A percentile compares a stretch with the other conserved stretches of the same genome.
Evolutionary conservation across 306 rosid species (phyloP).

Genomic region (Dryas octopetala): DNA sequence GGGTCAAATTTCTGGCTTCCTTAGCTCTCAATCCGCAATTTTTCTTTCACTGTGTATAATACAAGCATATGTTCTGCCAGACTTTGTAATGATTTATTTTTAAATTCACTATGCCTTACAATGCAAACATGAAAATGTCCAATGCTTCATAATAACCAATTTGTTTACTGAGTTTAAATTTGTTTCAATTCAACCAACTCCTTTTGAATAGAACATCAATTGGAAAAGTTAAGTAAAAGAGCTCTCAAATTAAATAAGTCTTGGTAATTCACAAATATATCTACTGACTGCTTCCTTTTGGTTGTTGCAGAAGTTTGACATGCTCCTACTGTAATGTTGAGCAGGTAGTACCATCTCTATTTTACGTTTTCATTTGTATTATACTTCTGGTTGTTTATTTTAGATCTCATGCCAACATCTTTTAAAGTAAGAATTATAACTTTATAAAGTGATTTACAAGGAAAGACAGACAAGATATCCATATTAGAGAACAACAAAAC

Average conservation of each 20-base stretch:
- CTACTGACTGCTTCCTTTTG: slow-evolving; percentile 31
- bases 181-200: background rate
- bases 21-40: background rate
- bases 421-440: background rate
- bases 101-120: background rate
- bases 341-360: slow-evolving; percentile 57
- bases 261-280: background rate
- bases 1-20: background rate
- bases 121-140: background rate
- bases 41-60: background rate
- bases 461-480: background rate
- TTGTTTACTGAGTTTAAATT: background rate
- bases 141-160: background rate
- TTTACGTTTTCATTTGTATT: slow-evolving; percentile 18
- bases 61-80: background rate
- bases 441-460: background rate
- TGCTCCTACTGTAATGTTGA: slow-evolving; percentile 85
- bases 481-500: background rate
- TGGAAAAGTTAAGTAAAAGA: background rate
- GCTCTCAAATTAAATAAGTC: background rate
- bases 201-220: background rate
- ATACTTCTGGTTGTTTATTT: slow-evolving; percentile 17
- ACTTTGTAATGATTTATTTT: background rate
- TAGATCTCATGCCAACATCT: slow-evolving; percentile 18
- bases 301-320: slow-evolving; percentile 68